Evolutionary conservation across 2,329 filamentous ascomycete genomes (phyloP).

Genomic region (Triangularia setosa): DNA sequence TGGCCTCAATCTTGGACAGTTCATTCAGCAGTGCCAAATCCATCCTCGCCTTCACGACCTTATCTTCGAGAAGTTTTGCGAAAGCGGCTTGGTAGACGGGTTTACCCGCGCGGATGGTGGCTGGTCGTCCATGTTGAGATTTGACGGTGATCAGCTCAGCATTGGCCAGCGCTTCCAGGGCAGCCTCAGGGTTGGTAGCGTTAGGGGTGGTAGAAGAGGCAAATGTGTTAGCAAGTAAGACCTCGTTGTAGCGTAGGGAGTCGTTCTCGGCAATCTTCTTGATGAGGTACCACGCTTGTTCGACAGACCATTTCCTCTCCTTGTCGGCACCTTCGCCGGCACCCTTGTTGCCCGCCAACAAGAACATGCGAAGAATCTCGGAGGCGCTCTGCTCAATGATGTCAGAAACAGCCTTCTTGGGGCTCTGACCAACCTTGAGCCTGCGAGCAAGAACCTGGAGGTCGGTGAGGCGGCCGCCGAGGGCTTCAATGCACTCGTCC

Average conservation of each 20-base stretch:
- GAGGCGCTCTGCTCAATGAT: slow-evolving; percentile 86
- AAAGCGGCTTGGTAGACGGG: slow-evolving; percentile 87
- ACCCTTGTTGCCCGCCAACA: slow-evolving; percentile 62
- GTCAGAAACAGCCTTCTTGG: slow-evolving; percentile 74
- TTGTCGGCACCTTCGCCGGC: slow-evolving; percentile 38
- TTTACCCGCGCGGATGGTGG: slow-evolving; percentile 72
- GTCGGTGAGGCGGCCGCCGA: slow-evolving; percentile 92
- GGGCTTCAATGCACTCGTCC: slow-evolving; percentile 72
- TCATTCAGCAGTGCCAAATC: slow-evolving; percentile 67
- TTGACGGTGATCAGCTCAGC: slow-evolving; percentile 80
- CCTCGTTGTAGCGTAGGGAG: slow-evolving; percentile 76
- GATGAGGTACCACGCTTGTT: slow-evolving; percentile 89
- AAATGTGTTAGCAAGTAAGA: slow-evolving; percentile 74
- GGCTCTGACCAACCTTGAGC: slow-evolving; percentile 81
- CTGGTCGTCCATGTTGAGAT: slow-evolving; percentile 70
- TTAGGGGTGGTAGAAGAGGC: slow-evolving; percentile 48
- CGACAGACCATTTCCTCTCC: slow-evolving; percentile 66
- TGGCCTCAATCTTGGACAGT: slow-evolving; percentile 66
- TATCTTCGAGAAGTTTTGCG: slow-evolving; percentile 63
- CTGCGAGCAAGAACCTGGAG: slow-evolving; percentile 90
- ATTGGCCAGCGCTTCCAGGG: slow-evolving; percentile 75
- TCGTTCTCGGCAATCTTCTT: slow-evolving; percentile 68
- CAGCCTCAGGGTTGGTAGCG: slow-evolving; percentile 63
- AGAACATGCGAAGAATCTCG: slow-evolving; percentile 90
- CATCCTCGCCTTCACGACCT: slow-evolving; percentile 68